phyloP scores from a whole-genome alignment of 331 rosid species.

The Dryas integrifolia region DNA sequence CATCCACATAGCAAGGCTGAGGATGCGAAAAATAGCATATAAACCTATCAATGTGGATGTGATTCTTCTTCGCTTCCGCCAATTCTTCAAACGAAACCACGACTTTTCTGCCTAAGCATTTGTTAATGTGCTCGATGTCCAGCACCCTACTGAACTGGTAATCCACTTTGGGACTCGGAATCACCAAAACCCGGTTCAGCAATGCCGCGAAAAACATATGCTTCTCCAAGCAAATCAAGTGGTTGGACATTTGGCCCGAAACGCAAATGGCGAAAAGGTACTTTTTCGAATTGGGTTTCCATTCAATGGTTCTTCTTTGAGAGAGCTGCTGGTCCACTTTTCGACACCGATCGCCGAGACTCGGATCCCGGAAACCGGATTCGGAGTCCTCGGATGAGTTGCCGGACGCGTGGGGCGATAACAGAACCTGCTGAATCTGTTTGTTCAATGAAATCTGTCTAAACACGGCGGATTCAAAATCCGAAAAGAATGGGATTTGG shows the following conservation, averaged over 20 bases:
- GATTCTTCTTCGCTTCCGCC: slow-evolving; percentile 55
- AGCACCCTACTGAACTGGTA: slow-evolving; percentile 64
- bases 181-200: slow-evolving; percentile 67
- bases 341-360: slow-evolving; percentile 53
- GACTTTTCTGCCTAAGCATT: slow-evolving; percentile 77
- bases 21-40: slow-evolving; percentile 76
- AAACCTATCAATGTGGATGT: slow-evolving; percentile 63
- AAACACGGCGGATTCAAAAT: slow-evolving; percentile 54
- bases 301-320: slow-evolving; percentile 62
- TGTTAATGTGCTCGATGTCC: slow-evolving; percentile 71
- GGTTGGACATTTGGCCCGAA: slow-evolving; percentile 96
- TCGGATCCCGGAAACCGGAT: slow-evolving; percentile 36
- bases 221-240: slow-evolving; percentile 90
- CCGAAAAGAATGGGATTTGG: slow-evolving; percentile 21
- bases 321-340: slow-evolving; percentile 56
- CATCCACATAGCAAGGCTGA: slow-evolving; percentile 70
- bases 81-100: slow-evolving; percentile 77
- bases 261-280: slow-evolving; percentile 72
- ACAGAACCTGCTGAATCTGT: slow-evolving; percentile 66
- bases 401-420: slow-evolving; percentile 55
- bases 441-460: slow-evolving; percentile 64
- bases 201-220: slow-evolving; percentile 94
- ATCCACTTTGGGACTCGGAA: slow-evolving; percentile 84
- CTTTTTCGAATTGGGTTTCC: slow-evolving; percentile 74
- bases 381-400: slow-evolving; percentile 31